Evolutionary conservation across 345 rosid species (phyloP).

Genomic region (Boechera retrofracta): DNA sequence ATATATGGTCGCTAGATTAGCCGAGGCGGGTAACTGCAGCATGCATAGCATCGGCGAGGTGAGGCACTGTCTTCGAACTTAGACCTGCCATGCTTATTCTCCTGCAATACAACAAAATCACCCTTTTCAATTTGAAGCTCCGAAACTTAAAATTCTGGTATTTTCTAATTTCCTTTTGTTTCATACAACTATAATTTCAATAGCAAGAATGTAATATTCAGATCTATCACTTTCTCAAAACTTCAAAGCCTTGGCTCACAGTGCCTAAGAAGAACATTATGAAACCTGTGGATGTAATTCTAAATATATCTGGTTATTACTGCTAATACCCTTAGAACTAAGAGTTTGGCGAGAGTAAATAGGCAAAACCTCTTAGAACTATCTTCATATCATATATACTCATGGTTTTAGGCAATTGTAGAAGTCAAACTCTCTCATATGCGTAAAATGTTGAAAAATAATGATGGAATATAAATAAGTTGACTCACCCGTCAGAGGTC

Average conservation of each 20-base stretch:
- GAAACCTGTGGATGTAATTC: background rate
- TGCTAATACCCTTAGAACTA: background rate
- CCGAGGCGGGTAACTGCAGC: conserved; percentile 59
- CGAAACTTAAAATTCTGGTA: background rate
- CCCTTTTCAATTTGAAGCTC: conserved; percentile 9
- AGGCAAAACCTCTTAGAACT: too few species aligned
- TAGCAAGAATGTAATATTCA: background rate
- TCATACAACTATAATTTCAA: conserved; percentile 10
- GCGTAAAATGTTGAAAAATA: background rate
- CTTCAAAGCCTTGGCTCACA: conserved; percentile 5
- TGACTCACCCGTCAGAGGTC: conserved; percentile 73
- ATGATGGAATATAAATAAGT: background rate
- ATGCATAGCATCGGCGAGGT: conserved; percentile 73
- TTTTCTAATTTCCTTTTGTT: background rate
- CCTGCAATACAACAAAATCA: conserved; percentile 53
- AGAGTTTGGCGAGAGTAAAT: background rate
- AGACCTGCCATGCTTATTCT: conserved; percentile 86
- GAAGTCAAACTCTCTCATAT: background rate
- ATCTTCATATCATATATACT: background rate
- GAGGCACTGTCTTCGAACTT: conserved; percentile 65
- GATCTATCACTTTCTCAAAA: background rate
- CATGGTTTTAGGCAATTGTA: background rate
- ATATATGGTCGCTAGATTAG: conserved; percentile 29
- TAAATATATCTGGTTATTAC: background rate
- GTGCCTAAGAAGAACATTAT: background rate